Evolutionary conservation across 2,329 filamentous ascomycete genomes (phyloP).

Genomic region (Ophiostoma triangulosporum): DNA sequence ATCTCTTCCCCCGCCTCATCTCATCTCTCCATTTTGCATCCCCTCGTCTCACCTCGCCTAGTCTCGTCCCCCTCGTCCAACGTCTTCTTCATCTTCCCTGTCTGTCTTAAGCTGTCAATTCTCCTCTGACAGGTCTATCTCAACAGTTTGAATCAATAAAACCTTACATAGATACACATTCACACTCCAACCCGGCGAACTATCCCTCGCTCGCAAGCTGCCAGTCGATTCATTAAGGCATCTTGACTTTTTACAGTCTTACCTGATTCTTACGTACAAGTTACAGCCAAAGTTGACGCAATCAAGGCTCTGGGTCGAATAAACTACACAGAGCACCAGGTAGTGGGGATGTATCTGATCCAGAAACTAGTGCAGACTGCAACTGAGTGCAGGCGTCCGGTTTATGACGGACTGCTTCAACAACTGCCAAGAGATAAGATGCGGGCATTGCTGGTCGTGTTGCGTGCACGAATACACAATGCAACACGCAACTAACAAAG

Average conservation of each 20-base stretch:
- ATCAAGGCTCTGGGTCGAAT: background rate
- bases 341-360: background rate
- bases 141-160: background rate
- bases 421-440: slow-evolving; percentile 10
- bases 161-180: too few species aligned
- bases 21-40: background rate
- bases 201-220: background rate
- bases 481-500: too few species aligned
- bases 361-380: too few species aligned
- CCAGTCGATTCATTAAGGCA: background rate
- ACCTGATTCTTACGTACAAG: background rate
- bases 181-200: too few species aligned
- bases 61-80: background rate
- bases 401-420: background rate
- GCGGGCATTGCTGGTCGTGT: too few species aligned
- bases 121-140: background rate
- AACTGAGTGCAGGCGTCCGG: too few species aligned
- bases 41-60: background rate
- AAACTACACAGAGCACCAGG: background rate
- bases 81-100: background rate
- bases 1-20: background rate
- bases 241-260: background rate
- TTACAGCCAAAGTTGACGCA: too few species aligned
- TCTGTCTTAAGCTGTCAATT: background rate
- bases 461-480: too few species aligned